Percentiles rank a stretch among this genome's conserved stretches.
These are phyloP conservation scores for Aspergillus quadrilineatus DNA, from an alignment of 2,329 filamentous ascomycete genomes.

Conservation along the genomic window DNA sequence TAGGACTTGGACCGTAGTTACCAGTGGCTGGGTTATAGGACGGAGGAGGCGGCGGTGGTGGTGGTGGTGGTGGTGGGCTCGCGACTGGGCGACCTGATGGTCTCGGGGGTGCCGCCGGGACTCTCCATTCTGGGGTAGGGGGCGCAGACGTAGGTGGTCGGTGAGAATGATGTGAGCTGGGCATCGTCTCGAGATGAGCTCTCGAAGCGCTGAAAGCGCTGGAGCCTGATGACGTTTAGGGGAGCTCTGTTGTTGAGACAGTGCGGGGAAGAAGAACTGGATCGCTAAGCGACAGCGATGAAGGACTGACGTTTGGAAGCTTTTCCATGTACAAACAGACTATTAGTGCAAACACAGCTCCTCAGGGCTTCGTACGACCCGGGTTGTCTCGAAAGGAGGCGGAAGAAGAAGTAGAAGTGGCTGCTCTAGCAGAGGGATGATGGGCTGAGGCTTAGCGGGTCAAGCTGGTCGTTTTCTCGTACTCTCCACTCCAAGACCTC, in stretches of 20 bases:
- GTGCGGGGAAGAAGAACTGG: constrained; percentile 5
- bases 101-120: constrained; percentile 17
- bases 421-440: not conserved
- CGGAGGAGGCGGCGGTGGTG: constrained; percentile 26
- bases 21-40: constrained; percentile 29
- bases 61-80: constrained; percentile 12
- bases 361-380: not conserved
- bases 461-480: not conserved
- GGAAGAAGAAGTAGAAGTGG: not conserved
- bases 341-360: not conserved
- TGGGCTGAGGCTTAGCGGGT: constrained; percentile 9
- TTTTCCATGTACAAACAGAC: not conserved
- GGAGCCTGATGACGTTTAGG: not conserved
- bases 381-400: not conserved
- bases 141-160: constrained; percentile 24
- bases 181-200: constrained; percentile 30
- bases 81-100: constrained; percentile 23
- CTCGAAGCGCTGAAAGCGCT: not conserved
- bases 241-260: not conserved
- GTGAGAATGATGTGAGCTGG: constrained; percentile 30
- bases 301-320: not conserved
- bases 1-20: constrained; percentile 31
- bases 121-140: constrained; percentile 42
- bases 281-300: not conserved
- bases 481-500: not conserved